A percentile compares a stretch with the other conserved stretches of the same genome.
Evolutionary conservation across 805 yeast genomes (phyloP).

Genomic region (Wickerhamiella azyma): DNA sequence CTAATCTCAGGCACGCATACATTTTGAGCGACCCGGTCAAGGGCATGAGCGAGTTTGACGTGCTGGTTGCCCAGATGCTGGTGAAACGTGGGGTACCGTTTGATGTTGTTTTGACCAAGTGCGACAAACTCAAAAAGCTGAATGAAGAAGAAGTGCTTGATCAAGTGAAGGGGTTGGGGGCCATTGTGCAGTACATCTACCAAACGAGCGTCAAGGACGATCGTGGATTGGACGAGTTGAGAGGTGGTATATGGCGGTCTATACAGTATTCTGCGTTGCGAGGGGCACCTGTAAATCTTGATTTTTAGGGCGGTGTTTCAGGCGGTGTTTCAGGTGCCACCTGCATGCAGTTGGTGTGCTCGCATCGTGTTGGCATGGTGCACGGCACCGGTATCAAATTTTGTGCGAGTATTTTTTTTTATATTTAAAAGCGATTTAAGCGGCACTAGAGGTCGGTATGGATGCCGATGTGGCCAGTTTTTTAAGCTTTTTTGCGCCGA

Average conservation of each 20-base stretch:
- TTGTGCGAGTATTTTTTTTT: too few species aligned
- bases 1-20: slow-evolving; percentile 43
- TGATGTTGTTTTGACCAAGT: slow-evolving; percentile 65
- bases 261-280: background rate
- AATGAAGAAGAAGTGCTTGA: background rate
- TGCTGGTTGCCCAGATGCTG: slow-evolving; percentile 37
- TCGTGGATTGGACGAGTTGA: background rate
- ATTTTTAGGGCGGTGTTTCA: too few species aligned
- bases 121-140: slow-evolving; percentile 30
- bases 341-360: too few species aligned
- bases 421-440: slow-evolving; percentile 1
- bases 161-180: background rate
- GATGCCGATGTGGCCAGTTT: too few species aligned
- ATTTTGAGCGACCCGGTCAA: slow-evolving; percentile 46
- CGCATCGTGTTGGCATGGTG: too few species aligned
- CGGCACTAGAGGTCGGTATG: too few species aligned
- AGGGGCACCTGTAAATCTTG: too few species aligned
- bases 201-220: background rate
- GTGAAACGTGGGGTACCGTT: slow-evolving; percentile 46
- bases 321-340: too few species aligned
- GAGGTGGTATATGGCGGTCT: slow-evolving; percentile 22
- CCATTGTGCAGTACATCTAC: background rate
- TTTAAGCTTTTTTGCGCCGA: too few species aligned
- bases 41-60: slow-evolving; percentile 49
- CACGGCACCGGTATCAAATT: too few species aligned